Evolutionary conservation across 2,329 filamentous ascomycete species (phyloP).

Genomic region (Claviceps citrina): DNA sequence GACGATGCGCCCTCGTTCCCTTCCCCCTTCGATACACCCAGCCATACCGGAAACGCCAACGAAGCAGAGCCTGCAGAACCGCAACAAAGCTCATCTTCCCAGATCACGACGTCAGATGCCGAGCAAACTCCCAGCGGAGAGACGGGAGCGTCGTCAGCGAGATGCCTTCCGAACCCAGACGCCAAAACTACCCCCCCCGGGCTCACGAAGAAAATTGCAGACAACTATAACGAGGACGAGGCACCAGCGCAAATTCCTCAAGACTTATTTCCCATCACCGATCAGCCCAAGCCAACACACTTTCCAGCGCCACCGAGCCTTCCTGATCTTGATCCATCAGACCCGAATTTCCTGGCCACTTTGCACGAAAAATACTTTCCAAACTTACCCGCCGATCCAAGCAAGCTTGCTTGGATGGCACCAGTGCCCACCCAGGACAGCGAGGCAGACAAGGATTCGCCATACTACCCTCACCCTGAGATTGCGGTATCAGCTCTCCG

Average conservation of each 20-base stretch:
- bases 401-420: conserved; percentile 80
- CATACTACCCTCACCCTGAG: conserved; percentile 66
- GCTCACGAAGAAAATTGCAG: conserved; percentile 14
- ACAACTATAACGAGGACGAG: conserved; percentile 27
- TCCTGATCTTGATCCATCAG: conserved; percentile 68
- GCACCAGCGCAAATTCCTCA: conserved; percentile 25
- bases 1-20: conserved; percentile 37
- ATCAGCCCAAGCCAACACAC: conserved; percentile 34
- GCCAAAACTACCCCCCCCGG: background rate
- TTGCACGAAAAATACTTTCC: conserved; percentile 93
- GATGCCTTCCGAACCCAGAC: background rate
- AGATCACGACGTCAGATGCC: background rate
- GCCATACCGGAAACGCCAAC: background rate
- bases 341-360: conserved; percentile 67
- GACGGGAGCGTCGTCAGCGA: background rate
- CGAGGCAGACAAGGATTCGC: conserved; percentile 49
- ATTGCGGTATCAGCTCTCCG: conserved; percentile 65
- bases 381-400: conserved; percentile 67
- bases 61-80: background rate
- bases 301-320: conserved; percentile 40
- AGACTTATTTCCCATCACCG: conserved; percentile 28
- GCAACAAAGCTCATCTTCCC: background rate
- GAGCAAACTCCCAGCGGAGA: background rate
- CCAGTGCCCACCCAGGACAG: conserved; percentile 50
- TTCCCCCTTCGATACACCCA: conserved; percentile 26